Conservation (phyloP, 768 basidiomycete genomes). For the Chalciporus chontae region DNA sequence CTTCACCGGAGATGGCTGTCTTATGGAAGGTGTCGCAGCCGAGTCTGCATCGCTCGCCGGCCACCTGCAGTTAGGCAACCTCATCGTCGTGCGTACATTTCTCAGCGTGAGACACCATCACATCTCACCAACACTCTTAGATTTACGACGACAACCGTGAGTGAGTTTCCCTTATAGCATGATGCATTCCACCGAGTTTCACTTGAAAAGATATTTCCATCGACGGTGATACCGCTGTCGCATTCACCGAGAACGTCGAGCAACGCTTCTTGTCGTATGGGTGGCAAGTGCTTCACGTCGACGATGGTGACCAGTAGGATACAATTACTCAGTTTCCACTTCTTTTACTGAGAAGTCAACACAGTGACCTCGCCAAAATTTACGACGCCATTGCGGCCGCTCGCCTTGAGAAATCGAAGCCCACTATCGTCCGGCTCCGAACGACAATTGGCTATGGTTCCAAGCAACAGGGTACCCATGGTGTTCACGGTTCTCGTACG, state of each 20-base stretch:
- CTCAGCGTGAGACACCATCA: slow-evolving; percentile 9
- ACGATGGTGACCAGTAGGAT: slow-evolving; percentile 71
- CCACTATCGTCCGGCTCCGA: slow-evolving; percentile 79
- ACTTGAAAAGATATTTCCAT: slow-evolving; percentile 79
- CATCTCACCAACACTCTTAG: slow-evolving; percentile 35
- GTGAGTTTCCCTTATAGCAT: slow-evolving; percentile 24
- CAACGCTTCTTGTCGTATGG: slow-evolving; percentile 88
- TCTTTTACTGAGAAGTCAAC: slow-evolving; percentile 7
- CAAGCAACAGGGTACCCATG: slow-evolving; percentile 88
- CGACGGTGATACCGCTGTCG: slow-evolving; percentile 86
- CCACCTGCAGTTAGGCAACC: slow-evolving; percentile 89
- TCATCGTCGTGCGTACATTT: slow-evolving; percentile 70
- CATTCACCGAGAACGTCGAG: slow-evolving; percentile 93
- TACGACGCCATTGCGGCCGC: slow-evolving; percentile 76
- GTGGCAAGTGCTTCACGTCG: slow-evolving; percentile 88
- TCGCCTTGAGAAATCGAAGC: slow-evolving; percentile 72
- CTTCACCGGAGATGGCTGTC: slow-evolving; percentile 92
- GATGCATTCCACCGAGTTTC: slow-evolving; percentile 5
- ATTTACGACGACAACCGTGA: slow-evolving; percentile 95
- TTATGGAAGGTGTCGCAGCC: slow-evolving; percentile 94
- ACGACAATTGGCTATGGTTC: slow-evolving; percentile 96
- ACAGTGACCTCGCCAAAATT: slow-evolving; percentile 74
- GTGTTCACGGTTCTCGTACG: slow-evolving; percentile 91
- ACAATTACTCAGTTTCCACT: not conserved
- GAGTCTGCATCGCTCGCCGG: slow-evolving; percentile 93